phyloP scores from a whole-genome alignment of 225 moss, liverwort and hornwort species.

The Climacium dendroides region DNA sequence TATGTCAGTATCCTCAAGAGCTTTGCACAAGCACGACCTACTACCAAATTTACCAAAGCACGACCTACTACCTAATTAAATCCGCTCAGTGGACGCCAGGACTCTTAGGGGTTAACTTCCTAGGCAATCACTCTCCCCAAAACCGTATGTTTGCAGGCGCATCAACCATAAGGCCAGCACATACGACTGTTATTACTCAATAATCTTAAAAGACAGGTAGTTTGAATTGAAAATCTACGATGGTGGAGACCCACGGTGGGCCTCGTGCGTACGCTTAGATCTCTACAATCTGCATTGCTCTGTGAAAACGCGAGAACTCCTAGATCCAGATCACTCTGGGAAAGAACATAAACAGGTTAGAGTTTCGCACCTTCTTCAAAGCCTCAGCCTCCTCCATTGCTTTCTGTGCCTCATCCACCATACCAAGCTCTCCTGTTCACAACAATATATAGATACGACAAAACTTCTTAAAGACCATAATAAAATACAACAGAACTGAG shows the following conservation, averaged over 20 bases:
- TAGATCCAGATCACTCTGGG: neutral
- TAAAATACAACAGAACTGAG: neutral
- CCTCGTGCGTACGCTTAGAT: neutral
- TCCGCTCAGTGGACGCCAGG: neutral
- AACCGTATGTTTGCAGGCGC: neutral
- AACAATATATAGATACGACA: neutral
- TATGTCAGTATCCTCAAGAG: neutral
- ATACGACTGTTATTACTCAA: neutral
- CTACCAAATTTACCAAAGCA: neutral
- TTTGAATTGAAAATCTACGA: neutral
- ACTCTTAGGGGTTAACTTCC: neutral
- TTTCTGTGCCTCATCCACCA: slow-evolving; percentile 96
- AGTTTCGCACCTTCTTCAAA: slow-evolving; percentile 49
- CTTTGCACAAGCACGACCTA: neutral
- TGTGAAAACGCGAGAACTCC: neutral
- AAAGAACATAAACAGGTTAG: slow-evolving; percentile 7
- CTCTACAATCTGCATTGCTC: neutral
- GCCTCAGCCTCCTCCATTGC: slow-evolving; percentile 96
- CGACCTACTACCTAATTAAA: neutral
- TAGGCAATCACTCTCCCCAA: neutral
- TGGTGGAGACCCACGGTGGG: neutral
- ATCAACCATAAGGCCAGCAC: neutral
- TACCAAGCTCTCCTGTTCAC: slow-evolving; percentile 76
- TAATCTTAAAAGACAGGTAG: neutral
- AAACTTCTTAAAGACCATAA: neutral